Conservation (phyloP, 192 early-diverging fungal genomes). For the Coemansia erecta region DNA sequence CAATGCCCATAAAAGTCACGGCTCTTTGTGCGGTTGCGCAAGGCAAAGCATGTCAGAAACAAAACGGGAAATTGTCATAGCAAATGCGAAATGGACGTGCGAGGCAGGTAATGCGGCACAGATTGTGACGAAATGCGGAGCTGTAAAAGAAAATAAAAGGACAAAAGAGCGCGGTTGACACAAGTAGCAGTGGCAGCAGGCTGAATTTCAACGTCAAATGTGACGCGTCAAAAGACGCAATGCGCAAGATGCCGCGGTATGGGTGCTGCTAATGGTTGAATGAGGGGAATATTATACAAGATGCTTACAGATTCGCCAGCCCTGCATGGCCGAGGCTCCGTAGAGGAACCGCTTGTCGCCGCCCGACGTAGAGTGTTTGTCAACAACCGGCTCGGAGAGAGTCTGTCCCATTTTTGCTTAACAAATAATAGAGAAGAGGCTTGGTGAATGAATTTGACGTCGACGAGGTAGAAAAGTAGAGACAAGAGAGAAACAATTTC, state of each 20-base stretch:
- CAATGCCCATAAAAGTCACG: too few relatives aligned
- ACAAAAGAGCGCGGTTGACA: too few relatives aligned
- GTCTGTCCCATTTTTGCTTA: conserved; percentile 86
- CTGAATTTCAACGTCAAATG: background rate
- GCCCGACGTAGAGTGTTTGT: conserved; percentile 78
- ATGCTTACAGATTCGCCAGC: conserved; percentile 78
- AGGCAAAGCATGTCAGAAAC: too few relatives aligned
- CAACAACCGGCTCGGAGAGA: conserved; percentile 87
- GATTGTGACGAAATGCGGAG: too few relatives aligned
- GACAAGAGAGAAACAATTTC: conserved; percentile 9
- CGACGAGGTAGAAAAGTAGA: background rate
- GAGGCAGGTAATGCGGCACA: too few relatives aligned
- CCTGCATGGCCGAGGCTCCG: conserved; percentile 94
- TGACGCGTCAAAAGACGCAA: too few relatives aligned
- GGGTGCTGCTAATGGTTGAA: background rate
- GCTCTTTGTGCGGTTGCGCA: too few relatives aligned
- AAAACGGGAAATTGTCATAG: too few relatives aligned
- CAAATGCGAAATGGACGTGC: too few relatives aligned
- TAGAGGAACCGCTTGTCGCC: conserved; percentile 76
- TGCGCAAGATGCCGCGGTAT: too few relatives aligned
- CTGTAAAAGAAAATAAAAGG: too few relatives aligned
- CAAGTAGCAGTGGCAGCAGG: background rate
- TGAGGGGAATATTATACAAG: background rate
- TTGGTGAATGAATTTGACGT: background rate
- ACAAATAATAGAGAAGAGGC: too few relatives aligned